phyloP scores from a whole-genome alignment of 192 early-diverging fungal genomes.

The Thamnidium elegans region DNA sequence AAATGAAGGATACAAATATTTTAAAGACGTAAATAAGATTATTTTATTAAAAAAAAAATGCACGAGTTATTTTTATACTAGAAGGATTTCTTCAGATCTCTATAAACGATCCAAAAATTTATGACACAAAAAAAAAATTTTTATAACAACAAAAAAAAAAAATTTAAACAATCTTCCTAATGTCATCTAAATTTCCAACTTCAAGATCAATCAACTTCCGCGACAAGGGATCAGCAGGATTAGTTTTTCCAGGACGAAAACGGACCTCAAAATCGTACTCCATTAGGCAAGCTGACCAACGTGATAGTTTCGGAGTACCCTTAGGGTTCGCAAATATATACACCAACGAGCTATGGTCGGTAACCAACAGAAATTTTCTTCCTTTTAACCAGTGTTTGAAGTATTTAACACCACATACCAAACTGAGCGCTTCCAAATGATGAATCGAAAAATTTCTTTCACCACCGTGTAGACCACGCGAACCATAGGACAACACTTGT shows the following conservation, averaged over 20 bases:
- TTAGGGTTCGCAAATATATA: not conserved
- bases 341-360: not conserved
- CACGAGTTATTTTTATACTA: no score
- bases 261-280: not conserved
- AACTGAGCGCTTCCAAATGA: not conserved
- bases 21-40: not conserved
- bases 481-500: not conserved
- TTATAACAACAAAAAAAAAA: not conserved
- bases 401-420: not conserved
- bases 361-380: not conserved
- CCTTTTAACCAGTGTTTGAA: conserved; percentile 2
- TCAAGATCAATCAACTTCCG: not conserved
- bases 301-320: not conserved
- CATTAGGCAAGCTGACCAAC: conserved; percentile 2
- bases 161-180: not conserved
- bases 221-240: conserved; percentile 8
- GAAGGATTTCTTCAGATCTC: not conserved
- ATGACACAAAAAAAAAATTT: not conserved
- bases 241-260: not conserved
- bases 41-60: no score
- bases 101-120: no score
- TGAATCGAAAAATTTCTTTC: no score
- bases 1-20: no score
- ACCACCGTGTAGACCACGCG: not conserved
- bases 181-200: not conserved